Evolutionary conservation across 352 stramenopile species (phyloP), one percentile per base, ranked within the genome.

Genomic region (Phytophthora litchii): DNA sequence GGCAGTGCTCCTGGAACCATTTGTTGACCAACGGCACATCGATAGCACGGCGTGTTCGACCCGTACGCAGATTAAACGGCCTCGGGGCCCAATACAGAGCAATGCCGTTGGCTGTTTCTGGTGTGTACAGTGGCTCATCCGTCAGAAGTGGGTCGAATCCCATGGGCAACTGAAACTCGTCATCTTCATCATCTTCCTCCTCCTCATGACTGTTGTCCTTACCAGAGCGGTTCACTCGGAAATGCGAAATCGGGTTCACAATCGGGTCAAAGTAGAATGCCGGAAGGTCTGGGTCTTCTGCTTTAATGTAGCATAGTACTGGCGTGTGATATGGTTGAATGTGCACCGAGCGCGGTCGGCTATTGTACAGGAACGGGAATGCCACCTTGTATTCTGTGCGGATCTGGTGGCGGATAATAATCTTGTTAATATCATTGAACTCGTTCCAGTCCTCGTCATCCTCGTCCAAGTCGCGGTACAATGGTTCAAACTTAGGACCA

Each of bases 401-500:
- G 67, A 99, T 99, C 62, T 98, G 96, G 71, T 98, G 89, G 5
- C 97, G 94, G 64, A 99, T 98, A 71, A 99, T 99, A 70, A 99
- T 99, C 79, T 99, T 99, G 77, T 99, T 98, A 71, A 99, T 98
- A 75, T 99, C 98, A 64, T 99, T 99, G 78, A 99, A 99, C 72
- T 99, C 98, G 83, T 99, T 99, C 98, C 98, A 99, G 80, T 99
- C 98, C 62, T 99, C 97, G 56, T 99, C 97, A 49, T 99, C 96
- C 43, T 98, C 93, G 53, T 98, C 95, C 10, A 98, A 64, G 74
- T 99, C 97, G n/a, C 96, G 90, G 68, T 97, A 99, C 14, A 99
- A 79, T 12, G 98, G 98, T 74, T 99, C 98, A 67, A 99, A 99
- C 81, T 99, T 99, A 12, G 98, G 97, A 8, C 98, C 98, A 27